These are phyloP conservation scores for Flaveria ramosissima DNA, from an alignment of 129 eudicot species.

Conservation along the genomic window DNA sequence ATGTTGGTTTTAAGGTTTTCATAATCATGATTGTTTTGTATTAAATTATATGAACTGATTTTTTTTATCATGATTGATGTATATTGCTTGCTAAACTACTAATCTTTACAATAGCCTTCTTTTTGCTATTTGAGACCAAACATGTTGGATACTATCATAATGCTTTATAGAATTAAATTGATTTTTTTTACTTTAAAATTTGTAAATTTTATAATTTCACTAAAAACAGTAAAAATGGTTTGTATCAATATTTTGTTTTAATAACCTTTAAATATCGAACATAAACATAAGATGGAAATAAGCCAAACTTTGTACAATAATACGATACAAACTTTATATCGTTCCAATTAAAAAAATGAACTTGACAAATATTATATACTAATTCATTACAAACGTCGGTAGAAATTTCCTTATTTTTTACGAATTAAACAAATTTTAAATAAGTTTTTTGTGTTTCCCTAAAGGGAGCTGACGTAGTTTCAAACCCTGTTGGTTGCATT, in stretches of 20 bases:
- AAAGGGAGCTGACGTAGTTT: too few species aligned
- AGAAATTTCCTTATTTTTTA: too few species aligned
- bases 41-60: not conserved
- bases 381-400: too few species aligned
- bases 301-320: too few species aligned
- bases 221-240: not conserved
- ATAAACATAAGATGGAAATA: not conserved
- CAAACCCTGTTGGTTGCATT: too few species aligned
- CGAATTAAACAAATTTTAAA: too few species aligned
- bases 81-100: constrained; percentile 32
- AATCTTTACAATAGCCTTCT: constrained; percentile 27
- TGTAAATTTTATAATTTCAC: not conserved
- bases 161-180: not conserved
- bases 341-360: not conserved
- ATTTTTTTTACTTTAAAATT: not conserved
- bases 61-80: constrained; percentile 12
- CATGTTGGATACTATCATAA: constrained; percentile 37
- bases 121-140: constrained; percentile 31
- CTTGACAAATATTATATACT: not conserved
- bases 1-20: constrained; percentile 41
- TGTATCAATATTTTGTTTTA: too few species aligned
- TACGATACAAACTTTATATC: too few species aligned
- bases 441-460: too few species aligned
- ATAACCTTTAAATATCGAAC: too few species aligned
- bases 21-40: constrained; percentile 24